Evolutionary conservation across 1,284 basidiomycete species (phyloP), one percentile per base, ranked within the genome.

Genomic region (Ceratobasidium sp.): DNA sequence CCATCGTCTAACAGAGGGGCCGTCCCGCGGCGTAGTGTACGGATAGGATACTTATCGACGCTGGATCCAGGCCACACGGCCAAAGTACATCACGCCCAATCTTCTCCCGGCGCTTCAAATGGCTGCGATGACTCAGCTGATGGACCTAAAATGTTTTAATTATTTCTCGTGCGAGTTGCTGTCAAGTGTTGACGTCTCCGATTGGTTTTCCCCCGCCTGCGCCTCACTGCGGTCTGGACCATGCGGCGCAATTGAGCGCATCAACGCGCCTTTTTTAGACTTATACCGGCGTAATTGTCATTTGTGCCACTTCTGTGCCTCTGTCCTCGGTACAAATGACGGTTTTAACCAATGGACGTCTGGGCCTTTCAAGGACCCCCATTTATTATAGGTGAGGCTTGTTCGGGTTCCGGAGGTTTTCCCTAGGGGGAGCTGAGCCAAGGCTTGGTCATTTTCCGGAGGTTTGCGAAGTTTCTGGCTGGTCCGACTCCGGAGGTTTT

Each of bases 11-110:
- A 3, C 20, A 33, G 33, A 4, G 33, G 33, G 33, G 33, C 33
- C 33, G 33, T 33, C 33, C 12, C 17, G n/a, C 10, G 40, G 15
- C 10, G 28, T 15, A 38, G 12, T 78, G 66, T 10, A n/a, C 46
- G 33, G 79, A 79, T 9, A 83, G 78, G 2, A 82, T 79, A 33
- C 33, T 33, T 33, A 33, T 33, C 13, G 28, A 20, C 64, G 83
- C 83, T 23, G 82, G 77, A 71, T 83, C 40, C 40, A 44, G 61
- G 61, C 59, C 38, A 33, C 61, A 64, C 42, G 61, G 40, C 20
- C 12, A 1, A 64, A 17, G 42, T n/a, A 42, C 28, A 42, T 64
- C 26, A 40, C 40, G 23, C 61, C 20, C 7, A 33, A 44, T 40
- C 59, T n/a, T 40, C 13, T 42, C 33, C 33, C 33, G 28, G 61